Base-by-base conservation (phyloP, 148 eudicot species). In the Limonium bicolor region DNA sequence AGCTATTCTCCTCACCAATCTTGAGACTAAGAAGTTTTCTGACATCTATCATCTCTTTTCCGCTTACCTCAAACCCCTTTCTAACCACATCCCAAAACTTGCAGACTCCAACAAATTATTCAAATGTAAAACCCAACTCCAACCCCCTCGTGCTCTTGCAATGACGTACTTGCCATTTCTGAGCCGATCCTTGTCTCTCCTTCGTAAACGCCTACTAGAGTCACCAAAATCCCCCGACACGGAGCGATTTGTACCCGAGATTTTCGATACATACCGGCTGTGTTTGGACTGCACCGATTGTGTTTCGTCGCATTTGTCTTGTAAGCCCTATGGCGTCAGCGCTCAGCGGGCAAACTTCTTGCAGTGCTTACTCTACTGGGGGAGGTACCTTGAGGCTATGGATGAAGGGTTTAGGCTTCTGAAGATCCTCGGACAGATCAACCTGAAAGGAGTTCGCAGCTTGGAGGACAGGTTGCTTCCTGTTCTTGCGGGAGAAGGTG, bases 151-250 rank as follows among this genome's bases (percentile, higher is more conserved):
- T 0, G 16, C 76, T 16, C 77, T 87, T 10, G 78, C 82, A 14
- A 87, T 78, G 37, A 57, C 59, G 0, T 79, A 46, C 38, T 27
- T 73, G 2, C 63, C 82, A 0, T 77, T 82, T 54, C 50, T 87
- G 35, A 72, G 49, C 43, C 52, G 45, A 3, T 48, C 70, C 13
- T 63, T 82, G 9, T 60, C 78, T 11, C 31, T 76, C 19, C 13
- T 87, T 55, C 94, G 82, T 27, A 72, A 70, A 51, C 71, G 73
- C 51, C 90, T 87, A 31, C 58, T 66, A 16, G 66, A 71, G 42
- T 48, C 79, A 13, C 77, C 94, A 2, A 62, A 67, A 27, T 47
- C 70, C 33, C 38, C 65, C 0, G 27, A 34, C 2, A 56, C 66
- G 6, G 31, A 31, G 0, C n/a, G n/a, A n/a, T n/a, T n/a, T n/a